These are phyloP conservation scores for Cystoisospora suis DNA, from an alignment of 169 alveolate species.

Conservation along the genomic window DNA sequence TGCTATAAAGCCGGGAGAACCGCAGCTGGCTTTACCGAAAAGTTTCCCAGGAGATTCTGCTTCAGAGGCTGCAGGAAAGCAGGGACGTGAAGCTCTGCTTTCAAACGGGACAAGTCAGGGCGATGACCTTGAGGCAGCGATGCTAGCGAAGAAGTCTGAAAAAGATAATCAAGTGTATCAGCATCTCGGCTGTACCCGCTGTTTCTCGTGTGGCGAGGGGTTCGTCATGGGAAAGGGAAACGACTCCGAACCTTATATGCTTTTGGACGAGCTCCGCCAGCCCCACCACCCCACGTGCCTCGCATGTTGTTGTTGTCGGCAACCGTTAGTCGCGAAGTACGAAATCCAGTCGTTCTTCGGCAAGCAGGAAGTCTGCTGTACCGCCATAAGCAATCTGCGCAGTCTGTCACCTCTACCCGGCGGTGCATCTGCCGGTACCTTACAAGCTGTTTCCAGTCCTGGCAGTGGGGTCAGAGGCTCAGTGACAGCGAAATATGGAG, in stretches of 20 bases:
- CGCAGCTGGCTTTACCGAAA: background rate
- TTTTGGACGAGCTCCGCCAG: background rate
- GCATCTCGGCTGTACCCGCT: constrained; percentile 2
- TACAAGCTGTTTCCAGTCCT: background rate
- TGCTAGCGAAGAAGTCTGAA: background rate
- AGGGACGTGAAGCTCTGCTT: background rate
- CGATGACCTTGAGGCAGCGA: background rate
- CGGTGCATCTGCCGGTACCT: background rate
- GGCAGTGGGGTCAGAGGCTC: background rate
- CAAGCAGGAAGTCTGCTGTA: background rate
- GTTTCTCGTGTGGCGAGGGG: background rate
- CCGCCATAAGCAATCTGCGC: background rate
- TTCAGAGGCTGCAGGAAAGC: background rate
- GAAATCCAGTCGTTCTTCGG: constrained; percentile 12
- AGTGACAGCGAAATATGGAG: background rate
- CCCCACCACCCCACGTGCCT: constrained; percentile 10
- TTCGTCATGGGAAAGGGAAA: background rate
- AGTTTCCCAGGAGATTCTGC: background rate
- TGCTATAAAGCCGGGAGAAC: background rate
- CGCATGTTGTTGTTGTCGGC: constrained; percentile 23
- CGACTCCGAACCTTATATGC: background rate
- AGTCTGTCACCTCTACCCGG: background rate
- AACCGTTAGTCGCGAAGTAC: background rate
- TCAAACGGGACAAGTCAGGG: background rate
- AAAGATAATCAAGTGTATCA: background rate